These are phyloP conservation scores for Pseudozyma sp. DNA, from an alignment of 1,284 basidiomycete species.

Conservation along the genomic window DNA sequence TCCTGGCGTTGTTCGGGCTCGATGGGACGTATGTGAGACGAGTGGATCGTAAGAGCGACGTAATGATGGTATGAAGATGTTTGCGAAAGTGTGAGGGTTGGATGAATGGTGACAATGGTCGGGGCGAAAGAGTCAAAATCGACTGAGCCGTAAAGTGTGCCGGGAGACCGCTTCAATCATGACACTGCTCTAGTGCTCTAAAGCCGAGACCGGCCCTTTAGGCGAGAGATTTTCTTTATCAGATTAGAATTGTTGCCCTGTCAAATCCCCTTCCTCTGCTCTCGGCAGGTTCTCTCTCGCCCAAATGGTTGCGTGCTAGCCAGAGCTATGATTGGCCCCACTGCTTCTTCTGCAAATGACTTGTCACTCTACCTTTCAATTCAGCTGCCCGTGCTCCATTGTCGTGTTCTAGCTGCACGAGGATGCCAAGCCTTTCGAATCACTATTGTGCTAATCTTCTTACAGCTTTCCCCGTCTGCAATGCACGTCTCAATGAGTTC, in stretches of 20 bases:
- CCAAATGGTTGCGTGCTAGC: too few species aligned
- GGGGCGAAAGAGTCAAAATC: conserved; percentile 10
- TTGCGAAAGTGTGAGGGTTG: neutral
- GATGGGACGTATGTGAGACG: too few species aligned
- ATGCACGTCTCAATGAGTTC: too few species aligned
- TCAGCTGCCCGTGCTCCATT: neutral
- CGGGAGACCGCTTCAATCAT: neutral
- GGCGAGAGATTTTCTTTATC: conserved; percentile 21
- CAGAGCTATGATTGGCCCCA: too few species aligned
- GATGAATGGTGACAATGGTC: neutral
- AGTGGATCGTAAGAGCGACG: neutral
- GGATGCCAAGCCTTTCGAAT: neutral
- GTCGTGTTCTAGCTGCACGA: neutral
- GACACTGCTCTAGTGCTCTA: conserved; percentile 21
- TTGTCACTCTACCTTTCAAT: neutral
- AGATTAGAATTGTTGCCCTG: conserved; percentile 12
- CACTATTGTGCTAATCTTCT: neutral
- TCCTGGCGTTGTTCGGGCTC: too few species aligned
- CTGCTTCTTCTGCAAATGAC: neutral
- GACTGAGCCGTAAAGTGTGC: conserved; percentile 7
- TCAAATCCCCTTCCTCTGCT: neutral
- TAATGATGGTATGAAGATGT: neutral
- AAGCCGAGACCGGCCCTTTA: neutral
- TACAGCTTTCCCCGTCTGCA: neutral
- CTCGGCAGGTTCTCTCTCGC: neutral